A percentile compares a stretch with the other conserved stretches of the same genome.
Evolutionary conservation across 257 asterid genomes (phyloP).

Genomic region (Echites panduratus): DNA sequence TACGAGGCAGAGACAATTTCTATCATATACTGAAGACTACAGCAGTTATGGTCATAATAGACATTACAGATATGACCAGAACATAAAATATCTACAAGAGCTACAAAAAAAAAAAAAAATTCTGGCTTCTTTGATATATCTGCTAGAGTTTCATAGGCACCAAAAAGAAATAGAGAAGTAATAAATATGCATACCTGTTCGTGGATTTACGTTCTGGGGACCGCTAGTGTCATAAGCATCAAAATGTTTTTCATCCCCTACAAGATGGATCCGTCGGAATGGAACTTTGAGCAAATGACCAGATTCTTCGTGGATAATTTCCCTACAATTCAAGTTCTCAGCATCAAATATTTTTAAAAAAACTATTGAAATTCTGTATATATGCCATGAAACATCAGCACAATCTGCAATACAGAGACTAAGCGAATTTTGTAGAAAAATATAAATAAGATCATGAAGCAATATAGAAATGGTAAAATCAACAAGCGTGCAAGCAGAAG

Average conservation of each 20-base stretch:
- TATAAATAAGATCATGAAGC: background rate
- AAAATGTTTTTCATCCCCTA: conserved; percentile 87
- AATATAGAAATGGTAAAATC: background rate
- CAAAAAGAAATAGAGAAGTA: conserved; percentile 1
- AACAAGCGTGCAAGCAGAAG: no score
- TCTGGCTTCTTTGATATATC: background rate
- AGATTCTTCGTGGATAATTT: conserved; percentile 67
- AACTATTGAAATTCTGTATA: background rate
- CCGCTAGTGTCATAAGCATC: conserved; percentile 98
- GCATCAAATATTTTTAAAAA: conserved; percentile 11
- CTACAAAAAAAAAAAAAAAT: no score
- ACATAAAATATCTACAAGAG: background rate
- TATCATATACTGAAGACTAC: background rate
- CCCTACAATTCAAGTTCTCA: conserved; percentile 49
- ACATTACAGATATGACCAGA: background rate
- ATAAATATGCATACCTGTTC: conserved; percentile 36
- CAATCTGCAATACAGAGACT: background rate
- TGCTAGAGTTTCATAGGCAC: background rate
- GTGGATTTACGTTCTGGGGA: conserved; percentile 74
- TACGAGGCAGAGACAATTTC: background rate
- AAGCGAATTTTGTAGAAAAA: background rate
- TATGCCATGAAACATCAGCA: background rate
- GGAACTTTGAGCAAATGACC: conserved; percentile 78
- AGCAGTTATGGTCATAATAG: background rate
- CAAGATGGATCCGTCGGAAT: conserved; percentile 75